phyloP scores from a whole-genome alignment of 495 filamentous ascomycete genomes.

The Aspergillus sclerotiicarbonarius region DNA sequence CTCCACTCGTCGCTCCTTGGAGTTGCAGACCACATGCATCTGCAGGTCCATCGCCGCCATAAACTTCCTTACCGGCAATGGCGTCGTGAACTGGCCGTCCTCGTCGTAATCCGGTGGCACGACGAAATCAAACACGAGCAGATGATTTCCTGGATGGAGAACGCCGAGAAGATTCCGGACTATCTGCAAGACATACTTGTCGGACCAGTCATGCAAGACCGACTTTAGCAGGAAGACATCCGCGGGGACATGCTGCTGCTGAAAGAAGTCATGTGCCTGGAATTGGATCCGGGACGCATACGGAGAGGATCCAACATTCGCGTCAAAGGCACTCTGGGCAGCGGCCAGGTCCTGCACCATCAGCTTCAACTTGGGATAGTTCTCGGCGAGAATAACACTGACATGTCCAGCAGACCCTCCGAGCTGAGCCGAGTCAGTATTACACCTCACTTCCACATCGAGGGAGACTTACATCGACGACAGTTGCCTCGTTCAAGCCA shows the following conservation, averaged over 20 bases:
- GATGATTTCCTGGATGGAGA: not conserved
- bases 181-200: not conserved
- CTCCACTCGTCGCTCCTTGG: not conserved
- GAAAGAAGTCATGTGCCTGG: not conserved
- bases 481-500: not conserved
- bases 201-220: slow-evolving; percentile 5
- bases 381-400: not conserved
- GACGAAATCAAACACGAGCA: not conserved
- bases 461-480: not conserved
- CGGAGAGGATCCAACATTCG: not conserved
- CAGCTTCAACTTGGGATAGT: not conserved
- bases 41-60: not conserved
- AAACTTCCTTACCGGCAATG: not conserved
- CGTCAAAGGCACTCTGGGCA: not conserved
- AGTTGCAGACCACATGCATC: not conserved
- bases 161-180: not conserved
- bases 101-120: not conserved
- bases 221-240: not conserved
- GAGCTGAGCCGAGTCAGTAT: not conserved
- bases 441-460: too few species aligned
- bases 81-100: not conserved
- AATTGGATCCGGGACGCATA: not conserved
- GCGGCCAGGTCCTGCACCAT: not conserved
- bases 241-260: not conserved
- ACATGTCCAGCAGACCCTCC: not conserved